Evolutionary conservation across 1,284 basidiomycete species (phyloP), one percentile per base, ranked within the genome.

Genomic region (Fomitopsis schrenkii): DNA sequence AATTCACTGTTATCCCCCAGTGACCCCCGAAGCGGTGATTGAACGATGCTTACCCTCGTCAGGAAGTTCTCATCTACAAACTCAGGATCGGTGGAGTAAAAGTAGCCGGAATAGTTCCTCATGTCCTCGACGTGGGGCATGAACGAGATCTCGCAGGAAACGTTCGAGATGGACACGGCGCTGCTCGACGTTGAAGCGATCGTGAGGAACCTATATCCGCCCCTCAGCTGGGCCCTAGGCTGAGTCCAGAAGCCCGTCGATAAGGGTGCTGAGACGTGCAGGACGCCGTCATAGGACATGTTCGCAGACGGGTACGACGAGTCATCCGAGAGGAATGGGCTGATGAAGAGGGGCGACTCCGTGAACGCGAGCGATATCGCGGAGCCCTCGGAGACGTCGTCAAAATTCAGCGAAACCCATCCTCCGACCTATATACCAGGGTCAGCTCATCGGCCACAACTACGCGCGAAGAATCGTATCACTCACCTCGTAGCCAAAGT

Each of bases 191-290:
- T 78, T 1, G 78, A 78, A 0, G 80, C 77, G 35, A 86, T 75
- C 0, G 83, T 85, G 19, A 86, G 70, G 65, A 77, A 86, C 7
- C 84, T 77, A 64, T 82, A 85, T 2, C 84, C 84, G 4, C 84
- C 84, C 17, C 84, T 73, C 4, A 86, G 71, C 0, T 74, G 69
- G 5, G 71, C 68, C 0, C 75, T 63, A 0, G 83, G 81, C 65
- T 85, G 83, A 0, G 77, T 80, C 84, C 83, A 86, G 55, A 74
- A 69, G 0, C 80, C 82, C 0, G 62, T 53, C 0, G 64, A 36
- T 3, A 80, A 69, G 1, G 81, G 80, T 0, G 75, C 71, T 3
- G 73, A 60, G 14, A 84, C 69, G 9, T 64, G 64, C 2, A 82
- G 73, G 5, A 82, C 77, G 10, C 82, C 80, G 64, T 86, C 83